Base-by-base conservation (phyloP, 2,329 filamentous ascomycete species). In the Penicillium sp. region DNA sequence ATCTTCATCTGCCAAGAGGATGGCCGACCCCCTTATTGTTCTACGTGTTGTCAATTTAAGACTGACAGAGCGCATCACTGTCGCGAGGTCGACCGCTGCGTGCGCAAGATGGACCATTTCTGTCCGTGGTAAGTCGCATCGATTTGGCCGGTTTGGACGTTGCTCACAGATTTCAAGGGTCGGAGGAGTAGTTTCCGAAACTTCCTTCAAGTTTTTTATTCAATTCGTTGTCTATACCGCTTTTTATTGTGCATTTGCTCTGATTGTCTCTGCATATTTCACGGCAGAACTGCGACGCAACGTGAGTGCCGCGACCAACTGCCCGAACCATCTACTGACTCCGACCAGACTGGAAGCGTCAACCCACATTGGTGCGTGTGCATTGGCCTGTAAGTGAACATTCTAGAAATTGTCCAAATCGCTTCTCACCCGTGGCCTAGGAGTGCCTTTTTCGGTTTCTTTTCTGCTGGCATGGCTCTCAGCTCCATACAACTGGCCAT, bases 71-170 rank as follows among this genome's bases (percentile, higher is more conserved):
- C 84, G 2, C 88, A 95, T 59, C 90, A 96, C 63, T 93, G 84
- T 56, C 81, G 81, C 35, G 85, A 94, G 57, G 70, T 92, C 9
- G 79, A 79, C 33, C 75, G 87, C 29, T 96, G 90, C 56, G 84
- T 94, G 14, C 70, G 76, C 27, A 92, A 92, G 55, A 92, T 95
- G 84, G 90, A 96, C 47, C 90, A 96, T 58, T 92, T 89, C 55
- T 98, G 92, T 56, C 92, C 90, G 0, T 96, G 80, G 79, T 73
- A 61, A 55, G 46, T 22, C 20, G 23, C 12, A 26, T 8, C 6
- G 11, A 12, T 6, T 35, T 11, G 6, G 15, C 13, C 4, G 11
- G 18, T 17, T 53, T 15, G 10, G n/a, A 13, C 10, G 11, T 27
- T 11, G 50, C 50, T 50, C 23, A 50, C 36, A 20, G n/a, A 16